Conservation (phyloP, 352 stramenopile species). For the Globisporangium spinosum region DNA sequence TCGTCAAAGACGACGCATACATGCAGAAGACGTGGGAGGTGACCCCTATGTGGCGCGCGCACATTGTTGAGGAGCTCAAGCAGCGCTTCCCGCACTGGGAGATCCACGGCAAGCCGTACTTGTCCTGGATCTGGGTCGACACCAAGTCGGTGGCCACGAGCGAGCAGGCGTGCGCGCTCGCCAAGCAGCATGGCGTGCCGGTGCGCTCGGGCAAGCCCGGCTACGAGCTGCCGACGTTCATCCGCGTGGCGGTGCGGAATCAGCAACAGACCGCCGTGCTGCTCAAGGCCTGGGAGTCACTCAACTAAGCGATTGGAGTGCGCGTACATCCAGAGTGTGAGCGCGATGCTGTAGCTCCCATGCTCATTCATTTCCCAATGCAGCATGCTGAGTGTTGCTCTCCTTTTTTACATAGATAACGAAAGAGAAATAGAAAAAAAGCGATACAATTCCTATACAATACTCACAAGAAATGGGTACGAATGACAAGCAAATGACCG, state of each 20-base stretch:
- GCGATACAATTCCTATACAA: background rate
- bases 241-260: conserved; percentile 82
- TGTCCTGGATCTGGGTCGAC: conserved; percentile 90
- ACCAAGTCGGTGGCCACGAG: conserved; percentile 58
- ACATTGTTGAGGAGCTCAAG: conserved; percentile 47
- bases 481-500: background rate
- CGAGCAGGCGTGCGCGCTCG: conserved; percentile 60
- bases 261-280: conserved; percentile 66
- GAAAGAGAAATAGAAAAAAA: conserved; percentile 5
- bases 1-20: conserved; percentile 77
- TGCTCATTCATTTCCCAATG: background rate
- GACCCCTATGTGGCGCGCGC: conserved; percentile 72
- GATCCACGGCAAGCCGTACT: conserved; percentile 60
- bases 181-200: conserved; percentile 82
- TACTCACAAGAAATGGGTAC: background rate
- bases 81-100: conserved; percentile 68
- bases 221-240: conserved; percentile 84
- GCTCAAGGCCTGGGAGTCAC: conserved; percentile 67
- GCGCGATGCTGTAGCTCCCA: background rate
- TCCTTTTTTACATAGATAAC: conserved; percentile 3
- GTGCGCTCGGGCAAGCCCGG: conserved; percentile 84
- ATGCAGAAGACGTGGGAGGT: conserved; percentile 83
- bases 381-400: background rate
- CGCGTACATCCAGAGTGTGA: conserved; percentile 1
- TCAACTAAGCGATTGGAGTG: conserved; percentile 29